A percentile compares a stretch with the other conserved stretches of the same genome.
These are phyloP conservation scores for Ramularia collo-cygni DNA, from an alignment of 2,329 filamentous ascomycete genomes.

Conservation along the genomic window DNA sequence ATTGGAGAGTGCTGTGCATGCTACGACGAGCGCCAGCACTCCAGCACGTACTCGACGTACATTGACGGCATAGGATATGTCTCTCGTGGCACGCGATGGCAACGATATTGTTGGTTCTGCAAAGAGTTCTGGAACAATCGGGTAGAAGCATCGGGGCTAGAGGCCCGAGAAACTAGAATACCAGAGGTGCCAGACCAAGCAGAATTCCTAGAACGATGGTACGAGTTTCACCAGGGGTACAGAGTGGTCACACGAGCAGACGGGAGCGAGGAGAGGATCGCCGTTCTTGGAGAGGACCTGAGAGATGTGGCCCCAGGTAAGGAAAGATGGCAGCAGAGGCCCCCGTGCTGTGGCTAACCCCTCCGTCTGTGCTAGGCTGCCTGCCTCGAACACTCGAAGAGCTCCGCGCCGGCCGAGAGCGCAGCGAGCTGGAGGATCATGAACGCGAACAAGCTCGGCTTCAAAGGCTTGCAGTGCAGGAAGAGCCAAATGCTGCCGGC, in stretches of 20 bases:
- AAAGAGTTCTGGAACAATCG: conserved; percentile 46
- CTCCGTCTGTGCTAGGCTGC: conserved; percentile 31
- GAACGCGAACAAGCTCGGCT: conserved; percentile 11
- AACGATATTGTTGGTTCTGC: conserved; percentile 48
- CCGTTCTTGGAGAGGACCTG: conserved; percentile 43
- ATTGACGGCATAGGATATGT: conserved; percentile 47
- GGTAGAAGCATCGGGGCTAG: conserved; percentile 36
- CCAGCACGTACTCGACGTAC: conserved; percentile 40
- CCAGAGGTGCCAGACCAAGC: conserved; percentile 42
- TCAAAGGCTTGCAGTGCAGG: conserved; percentile 3
- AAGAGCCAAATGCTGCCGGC: conserved; percentile 11
- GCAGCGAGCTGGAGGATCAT: conserved; percentile 22
- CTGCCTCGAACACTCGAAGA: conserved; percentile 43
- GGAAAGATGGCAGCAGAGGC: too few relatives aligned
- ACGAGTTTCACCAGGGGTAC: conserved; percentile 44
- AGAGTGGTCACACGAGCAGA: conserved; percentile 34
- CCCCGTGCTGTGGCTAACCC: too few relatives aligned
- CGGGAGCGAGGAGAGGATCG: conserved; percentile 39
- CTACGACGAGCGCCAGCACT: conserved; percentile 32
- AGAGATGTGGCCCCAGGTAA: conserved; percentile 41
- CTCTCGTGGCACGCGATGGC: conserved; percentile 42
- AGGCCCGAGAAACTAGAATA: conserved; percentile 39
- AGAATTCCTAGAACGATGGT: conserved; percentile 42
- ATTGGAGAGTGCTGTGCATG: conserved; percentile 29
- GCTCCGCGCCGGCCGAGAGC: conserved; percentile 31